Evolutionary conservation across 176 grass and related monocot species (phyloP), one percentile per base, ranked within the genome.

Genomic region (Oryza meridionalis): DNA sequence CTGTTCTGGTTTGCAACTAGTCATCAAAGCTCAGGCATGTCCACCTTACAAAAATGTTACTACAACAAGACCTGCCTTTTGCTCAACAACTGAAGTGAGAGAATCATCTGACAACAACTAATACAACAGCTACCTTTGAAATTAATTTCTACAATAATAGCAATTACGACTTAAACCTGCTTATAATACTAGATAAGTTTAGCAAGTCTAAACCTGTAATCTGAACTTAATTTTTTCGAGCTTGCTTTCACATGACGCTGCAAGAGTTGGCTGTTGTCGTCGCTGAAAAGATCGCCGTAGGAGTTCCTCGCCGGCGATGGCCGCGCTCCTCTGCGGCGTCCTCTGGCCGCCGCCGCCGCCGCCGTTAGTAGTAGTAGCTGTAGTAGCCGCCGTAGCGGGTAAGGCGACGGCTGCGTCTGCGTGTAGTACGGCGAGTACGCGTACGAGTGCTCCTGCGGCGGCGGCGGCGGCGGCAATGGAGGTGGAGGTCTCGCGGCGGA

Each of bases 251-350:
- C 88, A 89, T 89, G 11, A 89, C 49, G 49, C 37, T 58, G 88
- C 88, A 89, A 2, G 77, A 79, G 63, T 89, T 85, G 26, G 82
- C 82, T n/a, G 46, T 89, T 89, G 62, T 85, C 88, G 7, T 89
- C 88, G 88, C 77, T 89, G 88, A 89, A 89, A 10, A 89, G 67
- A 49, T 70, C 27, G 50, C 44, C 35, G 35, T 70, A 85, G 13
- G 69, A 79, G 33, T 73, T 66, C 65, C 25, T 66, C 71, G 76
- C 46, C 59, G 77, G 70, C 38, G 76, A 67, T n/a, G 0, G 64
- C 16, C 61, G n/a, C 19, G 50, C 38, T 69, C 15, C 46, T 42
- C 29, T 10, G 69, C 63, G 43, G 40, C 37, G 64, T 27, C 35
- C 2, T 21, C 17, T n/a, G 11, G n/a, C n/a, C 21, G 58, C 58